phyloP scores from a whole-genome alignment of 441 rosid species.

The Hypseocharis bilobata region DNA sequence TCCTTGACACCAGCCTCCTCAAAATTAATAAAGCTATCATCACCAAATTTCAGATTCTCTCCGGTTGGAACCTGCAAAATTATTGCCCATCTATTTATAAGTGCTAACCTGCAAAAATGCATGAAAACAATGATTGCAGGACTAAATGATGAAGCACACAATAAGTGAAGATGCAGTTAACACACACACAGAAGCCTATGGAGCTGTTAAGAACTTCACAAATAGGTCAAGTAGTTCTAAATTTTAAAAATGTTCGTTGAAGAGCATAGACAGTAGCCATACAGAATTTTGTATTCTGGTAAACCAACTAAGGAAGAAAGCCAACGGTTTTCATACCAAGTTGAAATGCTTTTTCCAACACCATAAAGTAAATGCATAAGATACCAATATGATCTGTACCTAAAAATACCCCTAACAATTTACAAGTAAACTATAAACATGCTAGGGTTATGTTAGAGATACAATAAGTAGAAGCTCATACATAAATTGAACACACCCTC shows the following conservation, averaged over 20 bases:
- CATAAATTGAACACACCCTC: neutral
- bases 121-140: neutral
- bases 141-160: neutral
- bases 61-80: slow-evolving; percentile 75
- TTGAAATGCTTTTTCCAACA: neutral
- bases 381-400: neutral
- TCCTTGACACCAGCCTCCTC: slow-evolving; percentile 74
- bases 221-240: neutral
- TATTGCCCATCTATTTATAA: slow-evolving; percentile 1
- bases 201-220: neutral
- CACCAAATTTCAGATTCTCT: slow-evolving; percentile 57
- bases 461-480: neutral
- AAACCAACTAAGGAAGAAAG: no score
- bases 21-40: slow-evolving; percentile 55
- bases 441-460: no score
- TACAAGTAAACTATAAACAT: neutral
- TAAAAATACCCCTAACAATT: neutral
- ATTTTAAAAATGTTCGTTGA: neutral
- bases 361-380: neutral
- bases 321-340: neutral
- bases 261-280: no score
- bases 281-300: no score
- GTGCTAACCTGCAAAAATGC: neutral
- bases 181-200: neutral
- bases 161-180: neutral